These are phyloP conservation scores for Cytospora paraplurivora DNA, from an alignment of 2,329 filamentous ascomycete genomes.

Conservation along the genomic window DNA sequence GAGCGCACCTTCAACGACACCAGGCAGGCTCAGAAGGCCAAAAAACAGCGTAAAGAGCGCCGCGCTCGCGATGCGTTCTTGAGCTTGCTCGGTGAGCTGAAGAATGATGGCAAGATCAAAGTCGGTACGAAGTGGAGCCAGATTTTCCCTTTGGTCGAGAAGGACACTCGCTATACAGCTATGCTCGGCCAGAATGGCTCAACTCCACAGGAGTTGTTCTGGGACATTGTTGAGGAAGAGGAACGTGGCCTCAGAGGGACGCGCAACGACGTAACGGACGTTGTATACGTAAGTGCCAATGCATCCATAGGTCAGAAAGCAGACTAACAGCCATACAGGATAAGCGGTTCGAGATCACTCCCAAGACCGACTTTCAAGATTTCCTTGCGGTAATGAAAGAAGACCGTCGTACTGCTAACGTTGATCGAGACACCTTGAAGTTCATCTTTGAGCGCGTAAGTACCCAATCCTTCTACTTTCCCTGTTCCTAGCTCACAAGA, in stretches of 20 bases:
- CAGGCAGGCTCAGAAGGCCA: conserved; percentile 83
- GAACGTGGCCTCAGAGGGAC: conserved; percentile 81
- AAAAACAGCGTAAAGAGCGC: conserved; percentile 78
- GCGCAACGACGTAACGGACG: conserved; percentile 82
- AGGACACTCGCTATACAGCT: conserved; percentile 79
- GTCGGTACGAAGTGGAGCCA: conserved; percentile 89
- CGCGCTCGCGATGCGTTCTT: conserved; percentile 83
- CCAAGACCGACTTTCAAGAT: conserved; percentile 84
- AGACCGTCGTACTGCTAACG: conserved; percentile 85
- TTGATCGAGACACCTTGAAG: conserved; percentile 76
- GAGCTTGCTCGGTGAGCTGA: conserved; percentile 73
- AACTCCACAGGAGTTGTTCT: conserved; percentile 87
- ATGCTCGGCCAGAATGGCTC: conserved; percentile 86
- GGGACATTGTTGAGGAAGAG: conserved; percentile 93
- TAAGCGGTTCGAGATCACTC: conserved; percentile 86
- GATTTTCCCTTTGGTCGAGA: conserved; percentile 71
- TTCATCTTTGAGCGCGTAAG: conserved; percentile 81
- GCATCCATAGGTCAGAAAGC: conserved; percentile 26
- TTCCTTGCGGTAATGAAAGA: conserved; percentile 80
- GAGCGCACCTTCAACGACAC: conserved; percentile 91
- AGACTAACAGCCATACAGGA: conserved; percentile 63
- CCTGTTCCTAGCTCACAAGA: conserved; percentile 33
- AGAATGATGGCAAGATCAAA: conserved; percentile 77
- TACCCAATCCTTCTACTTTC: conserved; percentile 24
- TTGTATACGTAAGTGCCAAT: conserved; percentile 72